Evolutionary conservation across 1,284 basidiomycete genomes (phyloP), one percentile per base, ranked within the genome.

Genomic region (Pseudozyma hubeiensis): DNA sequence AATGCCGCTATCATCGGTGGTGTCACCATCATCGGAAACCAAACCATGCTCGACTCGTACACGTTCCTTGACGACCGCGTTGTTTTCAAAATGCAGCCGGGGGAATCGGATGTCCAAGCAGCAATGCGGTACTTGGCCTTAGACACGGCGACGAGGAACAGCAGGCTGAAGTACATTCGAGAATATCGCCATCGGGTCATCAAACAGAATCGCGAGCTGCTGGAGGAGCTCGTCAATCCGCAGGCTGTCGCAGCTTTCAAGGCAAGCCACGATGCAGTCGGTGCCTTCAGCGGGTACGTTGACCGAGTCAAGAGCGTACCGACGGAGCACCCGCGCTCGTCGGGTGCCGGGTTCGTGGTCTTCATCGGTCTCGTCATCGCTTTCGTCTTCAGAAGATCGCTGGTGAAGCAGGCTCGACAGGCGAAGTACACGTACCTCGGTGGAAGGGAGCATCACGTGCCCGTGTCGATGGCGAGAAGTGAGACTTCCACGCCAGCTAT

Each of bases 1-100:
- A 56, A 56, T n/a, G 54, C 54, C 3, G 54, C 54, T 10, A 56
- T 56, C 29, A 56, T 56, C 14, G 54, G 45, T 7, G 43, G 54
- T 19, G 47, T 34, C 16, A 37, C 47, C 8, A 56, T 56, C 45
- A 49, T 56, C 41, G 54, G 54, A 13, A 47, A 56, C 16, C 46
- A 49, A 29, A 50, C 46, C 4, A 49, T 57, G 55, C 46, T 56
- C 45, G 39, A 56, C 30, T 11, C 45, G 9, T 56, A 56, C 29
- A 49, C 45, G 2, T 56, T 56, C 39, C 30, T 56, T 13, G 29
- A 56, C 24, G 54, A 56, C 37, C 5, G 48, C 9, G 34, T 49
- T 9, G 54, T 56, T 16, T 56, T 56, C n/a, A n/a, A 5, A 7
- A 56, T 24, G 17, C 17, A 40, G 2, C 45, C 45, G 7, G 46